Base-by-base conservation (phyloP, 768 basidiomycete genomes). In the Psilocybe sp. region DNA sequence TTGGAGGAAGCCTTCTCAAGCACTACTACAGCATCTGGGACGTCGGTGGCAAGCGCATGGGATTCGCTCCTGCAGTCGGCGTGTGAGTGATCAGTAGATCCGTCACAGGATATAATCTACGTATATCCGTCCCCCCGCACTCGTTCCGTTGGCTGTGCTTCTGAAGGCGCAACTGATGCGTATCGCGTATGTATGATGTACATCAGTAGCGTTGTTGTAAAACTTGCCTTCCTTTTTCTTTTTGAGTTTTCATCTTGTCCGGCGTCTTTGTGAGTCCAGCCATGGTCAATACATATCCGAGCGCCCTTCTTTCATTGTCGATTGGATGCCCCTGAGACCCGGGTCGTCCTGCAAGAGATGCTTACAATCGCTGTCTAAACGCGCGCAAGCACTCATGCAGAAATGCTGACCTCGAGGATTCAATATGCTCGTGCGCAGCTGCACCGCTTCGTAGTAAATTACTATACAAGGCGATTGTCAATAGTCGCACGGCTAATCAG, bases 11-110 rank as follows among this genome's bases (percentile, higher is more conserved):
- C 55, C 52, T 81, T 49, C 62, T 82, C 53, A 81, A 84, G 67
- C 80, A 82, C 57, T 82, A 79, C 54, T 82, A 80, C 58, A 79
- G 73, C 49, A 75, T 81, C 9, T 81, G 79, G 78, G 80, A 82
- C 60, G 68, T 82, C 28, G 75, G 71, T 35, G 64, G 64, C 19
- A 69, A 72, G 54, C 64, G 76, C 20, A 63, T 82, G 60, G 80
- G 80, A 2, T 82, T 84, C 53, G 79, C 79, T 33, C 66, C 75
- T n/a, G 69, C 70, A 37, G 47, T 70, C 61, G 58, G 53, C 44
- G 55, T 60, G 41, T 58, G 48, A 28, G 23, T 7, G 23, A 28
- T 28, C 23, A 28, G 23, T 7, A 28, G 23, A 28, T 28, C 23
- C 23, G 7, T 28, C 23, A 28, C 23, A 28, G 23, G 23, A 28